These are phyloP conservation scores for Cercospora zeae-maydis DNA, from an alignment of 2,329 filamentous ascomycete species.

Conservation along the genomic window DNA sequence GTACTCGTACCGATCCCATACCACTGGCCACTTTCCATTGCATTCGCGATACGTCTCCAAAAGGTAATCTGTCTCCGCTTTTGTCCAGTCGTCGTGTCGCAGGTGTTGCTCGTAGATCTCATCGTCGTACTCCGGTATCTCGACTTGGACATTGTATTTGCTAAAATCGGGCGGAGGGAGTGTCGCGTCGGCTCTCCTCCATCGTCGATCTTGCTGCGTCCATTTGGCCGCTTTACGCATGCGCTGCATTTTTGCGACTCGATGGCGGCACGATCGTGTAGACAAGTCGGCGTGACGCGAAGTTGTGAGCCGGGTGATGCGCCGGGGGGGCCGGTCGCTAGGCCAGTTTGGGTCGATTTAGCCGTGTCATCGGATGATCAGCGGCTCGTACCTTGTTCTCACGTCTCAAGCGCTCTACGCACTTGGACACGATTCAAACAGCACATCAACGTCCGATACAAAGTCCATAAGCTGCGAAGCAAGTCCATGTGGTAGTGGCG, in stretches of 20 bases:
- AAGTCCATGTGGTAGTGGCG: no score
- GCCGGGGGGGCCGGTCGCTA: not conserved
- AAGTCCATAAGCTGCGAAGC: no score
- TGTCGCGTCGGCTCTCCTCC: conserved; percentile 14
- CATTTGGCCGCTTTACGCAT: conserved; percentile 21
- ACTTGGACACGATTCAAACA: not conserved
- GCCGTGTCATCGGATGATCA: not conserved
- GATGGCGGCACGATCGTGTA: not conserved
- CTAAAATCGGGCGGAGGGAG: conserved; percentile 54
- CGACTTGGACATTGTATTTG: conserved; percentile 81
- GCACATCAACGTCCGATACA: no score
- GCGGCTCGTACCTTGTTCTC: not conserved
- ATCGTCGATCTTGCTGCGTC: conserved; percentile 14
- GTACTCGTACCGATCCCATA: conserved; percentile 76
- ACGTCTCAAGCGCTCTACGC: not conserved
- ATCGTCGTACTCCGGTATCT: conserved; percentile 76
- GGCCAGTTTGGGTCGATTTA: not conserved
- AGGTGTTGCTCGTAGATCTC: conserved; percentile 79
- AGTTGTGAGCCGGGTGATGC: not conserved
- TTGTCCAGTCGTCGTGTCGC: conserved; percentile 66
- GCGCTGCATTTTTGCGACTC: conserved; percentile 8
- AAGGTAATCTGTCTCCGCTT: conserved; percentile 90
- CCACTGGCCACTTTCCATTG: conserved; percentile 84
- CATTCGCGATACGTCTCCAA: conserved; percentile 71
- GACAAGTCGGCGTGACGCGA: not conserved